A percentile compares a stretch with the other conserved stretches of the same genome.
Conservation (phyloP, 2,329 filamentous ascomycete genomes). For the Leptoxyphium fumago region DNA sequence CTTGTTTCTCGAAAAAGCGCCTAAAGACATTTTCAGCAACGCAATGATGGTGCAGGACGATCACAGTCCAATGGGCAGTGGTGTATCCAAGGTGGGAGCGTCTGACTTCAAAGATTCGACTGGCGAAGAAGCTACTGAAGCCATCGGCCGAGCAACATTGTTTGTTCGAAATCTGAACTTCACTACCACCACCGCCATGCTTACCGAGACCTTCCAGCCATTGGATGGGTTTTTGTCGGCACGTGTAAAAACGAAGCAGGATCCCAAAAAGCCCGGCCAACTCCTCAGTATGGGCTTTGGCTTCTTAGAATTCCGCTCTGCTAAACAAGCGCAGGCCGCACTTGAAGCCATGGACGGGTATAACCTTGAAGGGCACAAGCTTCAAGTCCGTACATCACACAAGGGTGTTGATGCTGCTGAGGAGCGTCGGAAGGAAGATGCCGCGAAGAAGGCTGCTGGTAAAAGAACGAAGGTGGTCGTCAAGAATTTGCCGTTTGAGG, state of each 20-base stretch:
- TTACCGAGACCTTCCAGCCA: constrained; percentile 64
- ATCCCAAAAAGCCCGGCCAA: constrained; percentile 80
- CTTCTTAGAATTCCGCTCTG: constrained; percentile 76
- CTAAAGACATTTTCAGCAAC: constrained; percentile 57
- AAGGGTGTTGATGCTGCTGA: constrained; percentile 77
- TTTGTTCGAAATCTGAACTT: constrained; percentile 95
- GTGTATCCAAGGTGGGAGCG: constrained; percentile 46
- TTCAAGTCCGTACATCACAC: constrained; percentile 76
- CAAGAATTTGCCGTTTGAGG: constrained; percentile 96
- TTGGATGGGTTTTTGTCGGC: constrained; percentile 82
- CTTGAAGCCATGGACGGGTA: constrained; percentile 76
- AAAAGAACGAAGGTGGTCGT: constrained; percentile 86
- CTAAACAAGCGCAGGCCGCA: constrained; percentile 64
- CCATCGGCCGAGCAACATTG: constrained; percentile 49
- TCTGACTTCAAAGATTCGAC: constrained; percentile 49
- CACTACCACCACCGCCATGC: constrained; percentile 59
- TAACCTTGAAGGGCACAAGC: constrained; percentile 71
- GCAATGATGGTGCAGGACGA: constrained; percentile 11
- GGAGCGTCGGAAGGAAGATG: constrained; percentile 69
- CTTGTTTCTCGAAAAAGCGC: constrained; percentile 85
- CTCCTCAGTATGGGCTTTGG: constrained; percentile 94
- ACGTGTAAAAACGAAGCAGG: constrained; percentile 80
- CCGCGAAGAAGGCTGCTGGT: constrained; percentile 61
- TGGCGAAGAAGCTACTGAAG: constrained; percentile 40
- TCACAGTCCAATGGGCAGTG: constrained; percentile 15